Percentiles rank a stretch among this genome's conserved stretches.
These are phyloP conservation scores for Monilinia fructigena DNA, from an alignment of 2,329 filamentous ascomycete genomes.

Conservation along the genomic window DNA sequence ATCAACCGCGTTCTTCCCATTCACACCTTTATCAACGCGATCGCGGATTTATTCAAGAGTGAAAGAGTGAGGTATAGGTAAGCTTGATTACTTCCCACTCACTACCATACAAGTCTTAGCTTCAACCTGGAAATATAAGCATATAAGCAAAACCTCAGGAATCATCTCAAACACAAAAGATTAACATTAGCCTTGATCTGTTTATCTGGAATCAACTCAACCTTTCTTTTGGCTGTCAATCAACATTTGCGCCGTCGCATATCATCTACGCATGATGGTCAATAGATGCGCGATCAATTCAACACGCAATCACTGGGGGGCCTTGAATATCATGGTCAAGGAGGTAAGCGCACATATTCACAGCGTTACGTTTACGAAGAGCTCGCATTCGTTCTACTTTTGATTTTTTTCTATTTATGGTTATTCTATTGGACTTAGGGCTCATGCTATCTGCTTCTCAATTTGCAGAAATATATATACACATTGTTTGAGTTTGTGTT, in stretches of 20 bases:
- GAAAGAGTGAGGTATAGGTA: not conserved
- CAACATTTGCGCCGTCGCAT: constrained; percentile 19
- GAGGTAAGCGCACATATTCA: constrained; percentile 50
- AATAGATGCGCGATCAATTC: constrained; percentile 50
- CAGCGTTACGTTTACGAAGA: not conserved
- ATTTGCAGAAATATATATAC: not conserved
- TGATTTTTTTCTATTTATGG: not conserved
- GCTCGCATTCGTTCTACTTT: not conserved
- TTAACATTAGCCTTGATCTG: constrained; percentile 4
- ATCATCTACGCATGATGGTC: constrained; percentile 20
- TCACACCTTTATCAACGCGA: not conserved
- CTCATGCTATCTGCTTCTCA: no score
- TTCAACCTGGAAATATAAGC: not conserved
- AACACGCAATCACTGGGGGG: constrained; percentile 66
- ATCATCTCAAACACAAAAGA: not conserved
- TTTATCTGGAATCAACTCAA: not conserved
- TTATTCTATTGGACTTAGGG: not conserved
- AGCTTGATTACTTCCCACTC: no score
- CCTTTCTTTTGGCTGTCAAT: not conserved
- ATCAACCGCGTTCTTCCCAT: constrained; percentile 12
- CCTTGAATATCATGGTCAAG: constrained; percentile 64
- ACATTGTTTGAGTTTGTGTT: not conserved
- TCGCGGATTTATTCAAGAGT: not conserved
- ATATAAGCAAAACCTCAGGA: constrained; percentile 21
- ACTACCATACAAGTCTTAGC: no score